phyloP scores from a whole-genome alignment of 345 rosid species.

The Barbarea vulgaris region DNA sequence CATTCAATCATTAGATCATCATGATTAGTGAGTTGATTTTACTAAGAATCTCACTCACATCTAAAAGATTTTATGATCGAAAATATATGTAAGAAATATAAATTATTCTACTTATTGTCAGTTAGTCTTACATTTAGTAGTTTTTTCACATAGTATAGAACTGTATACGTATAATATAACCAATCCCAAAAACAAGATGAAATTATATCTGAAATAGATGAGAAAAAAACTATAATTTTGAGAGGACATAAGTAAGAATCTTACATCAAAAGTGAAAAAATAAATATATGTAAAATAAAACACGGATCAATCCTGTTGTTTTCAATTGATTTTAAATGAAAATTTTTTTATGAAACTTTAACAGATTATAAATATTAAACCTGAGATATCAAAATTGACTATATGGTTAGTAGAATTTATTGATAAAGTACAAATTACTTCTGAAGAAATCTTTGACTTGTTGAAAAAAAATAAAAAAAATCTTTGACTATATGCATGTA shows the following conservation, averaged over 20 bases:
- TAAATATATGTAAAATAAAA: neutral
- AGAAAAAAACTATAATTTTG: neutral
- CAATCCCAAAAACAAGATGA: neutral
- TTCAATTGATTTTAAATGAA: neutral
- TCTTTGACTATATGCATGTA: slow-evolving; percentile 28
- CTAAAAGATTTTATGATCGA: neutral
- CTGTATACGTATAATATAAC: neutral
- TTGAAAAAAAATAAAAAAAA: no score
- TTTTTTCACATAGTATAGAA: neutral
- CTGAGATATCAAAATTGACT: neutral
- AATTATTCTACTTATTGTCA: neutral
- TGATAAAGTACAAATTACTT: slow-evolving; percentile 1
- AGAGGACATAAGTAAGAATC: neutral
- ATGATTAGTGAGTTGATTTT: neutral
- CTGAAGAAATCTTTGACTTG: slow-evolving; percentile 30
- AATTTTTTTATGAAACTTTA: neutral
- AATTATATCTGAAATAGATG: neutral
- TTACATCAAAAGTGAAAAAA: neutral
- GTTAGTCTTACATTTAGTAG: neutral
- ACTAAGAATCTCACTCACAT: neutral
- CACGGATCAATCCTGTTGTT: neutral
- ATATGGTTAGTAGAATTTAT: neutral
- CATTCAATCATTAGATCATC: neutral
- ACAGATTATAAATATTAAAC: neutral
- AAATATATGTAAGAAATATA: neutral